phyloP scores from a whole-genome alignment of 352 stramenopile genomes.

The Phytophthora crassamura region DNA sequence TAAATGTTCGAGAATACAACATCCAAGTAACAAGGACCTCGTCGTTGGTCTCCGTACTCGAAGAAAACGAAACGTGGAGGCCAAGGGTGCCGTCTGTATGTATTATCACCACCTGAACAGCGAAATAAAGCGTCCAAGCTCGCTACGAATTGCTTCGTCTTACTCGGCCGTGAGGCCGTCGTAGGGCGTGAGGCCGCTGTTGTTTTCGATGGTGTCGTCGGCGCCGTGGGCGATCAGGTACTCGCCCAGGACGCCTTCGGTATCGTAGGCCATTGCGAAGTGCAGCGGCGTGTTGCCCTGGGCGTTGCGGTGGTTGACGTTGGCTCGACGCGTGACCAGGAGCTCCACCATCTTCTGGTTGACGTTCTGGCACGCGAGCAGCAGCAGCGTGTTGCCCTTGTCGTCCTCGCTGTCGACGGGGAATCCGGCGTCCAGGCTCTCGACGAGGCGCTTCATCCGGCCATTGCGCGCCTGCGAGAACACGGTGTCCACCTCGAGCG shows the following conservation, averaged over 20 bases:
- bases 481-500: constrained; percentile 74
- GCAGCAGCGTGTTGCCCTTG: constrained; percentile 93
- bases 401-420: constrained; percentile 90
- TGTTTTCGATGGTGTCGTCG: constrained; percentile 95
- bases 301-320: constrained; percentile 93
- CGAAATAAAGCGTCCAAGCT: constrained; percentile 32
- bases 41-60: constrained; percentile 4
- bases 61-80: constrained; percentile 4
- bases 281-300: constrained; percentile 94
- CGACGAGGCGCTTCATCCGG: constrained; percentile 88
- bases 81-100: constrained; percentile 29
- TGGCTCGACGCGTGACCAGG: constrained; percentile 82
- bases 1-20: constrained; percentile 42
- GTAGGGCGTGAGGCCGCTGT: constrained; percentile 92
- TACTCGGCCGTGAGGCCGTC: constrained; percentile 86
- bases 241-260: constrained; percentile 88
- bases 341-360: constrained; percentile 92
- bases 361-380: constrained; percentile 91
- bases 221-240: constrained; percentile 94
- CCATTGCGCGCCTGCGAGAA: constrained; percentile 93
- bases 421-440: constrained; percentile 92
- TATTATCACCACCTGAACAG: constrained; percentile 40
- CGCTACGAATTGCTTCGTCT: constrained; percentile 29
- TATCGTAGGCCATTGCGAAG: constrained; percentile 95
- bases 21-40: constrained; percentile 30